Evolutionary conservation across 2,329 filamentous ascomycete species (phyloP), one percentile per base, ranked within the genome.

Genomic region (Stromatinia cepivora): DNA sequence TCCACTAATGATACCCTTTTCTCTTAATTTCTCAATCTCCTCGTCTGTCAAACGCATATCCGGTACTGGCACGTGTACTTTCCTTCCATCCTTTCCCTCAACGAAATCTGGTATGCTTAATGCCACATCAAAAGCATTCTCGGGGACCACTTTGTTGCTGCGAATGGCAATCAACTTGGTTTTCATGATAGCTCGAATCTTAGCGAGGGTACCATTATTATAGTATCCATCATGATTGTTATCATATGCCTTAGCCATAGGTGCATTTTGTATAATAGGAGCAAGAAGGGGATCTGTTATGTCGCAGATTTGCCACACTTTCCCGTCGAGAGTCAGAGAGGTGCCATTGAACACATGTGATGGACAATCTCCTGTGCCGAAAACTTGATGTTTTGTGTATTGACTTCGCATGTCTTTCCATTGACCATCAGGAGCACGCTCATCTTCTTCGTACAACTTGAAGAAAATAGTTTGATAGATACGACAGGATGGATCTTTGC

Each of bases 241-340:
- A 73, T 91, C 88, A 79, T 87, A 91, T 13, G 82, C 81, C 0
- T 81, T 77, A 6, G 88, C 85, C 31, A 91, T 80, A 7, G 87
- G 83, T 0, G 88, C 83, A 0, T 87, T 86, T 28, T 88, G 85
- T 52, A 97, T 84, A 4, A 97, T 81, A 15, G 83, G 79, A 0
- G 83, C 81, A 1, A 98, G 83, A 1, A 94, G 77, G 0, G 93
- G 92, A 75, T 98, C 94, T 0, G 88, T 90, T 67, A 98, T 90
- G 79, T 99, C 95, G 81, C 93, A 97, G 36, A 96, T 86, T 82
- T 98, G 95, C 91, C 93, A 99, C 63, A 95, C 90, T 76, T 95
- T 95, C 52, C 93, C 93, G 76, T 97, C 93, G 1, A 87, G 86
- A 22, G 88, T 87, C 67, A 94, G 87, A 2, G 85, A 86, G 70